A percentile compares a stretch with the other conserved stretches of the same genome.
These are phyloP conservation scores for Ascochyta koolunga DNA, from an alignment of 2,329 filamentous ascomycete species.

Conservation along the genomic window DNA sequence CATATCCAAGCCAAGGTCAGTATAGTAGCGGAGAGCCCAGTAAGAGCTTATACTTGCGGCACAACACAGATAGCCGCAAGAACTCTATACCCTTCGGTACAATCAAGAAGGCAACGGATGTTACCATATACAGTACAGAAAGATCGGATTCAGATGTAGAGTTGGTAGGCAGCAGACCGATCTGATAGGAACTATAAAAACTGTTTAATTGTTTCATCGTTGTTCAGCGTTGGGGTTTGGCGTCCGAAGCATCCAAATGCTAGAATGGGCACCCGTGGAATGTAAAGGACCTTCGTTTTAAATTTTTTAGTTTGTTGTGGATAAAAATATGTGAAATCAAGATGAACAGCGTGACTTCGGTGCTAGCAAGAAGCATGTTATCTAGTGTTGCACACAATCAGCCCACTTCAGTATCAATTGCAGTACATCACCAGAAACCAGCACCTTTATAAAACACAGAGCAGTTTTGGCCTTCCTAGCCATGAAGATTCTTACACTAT, in stretches of 20 bases:
- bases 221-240: not conserved
- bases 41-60: conserved; percentile 27
- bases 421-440: too few species aligned
- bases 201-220: not conserved
- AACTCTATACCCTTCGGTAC: conserved; percentile 26
- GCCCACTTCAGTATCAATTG: too few species aligned
- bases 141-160: conserved; percentile 29
- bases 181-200: conserved; percentile 31
- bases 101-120: conserved; percentile 31
- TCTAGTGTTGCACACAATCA: too few species aligned
- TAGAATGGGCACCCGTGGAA: conserved; percentile 9
- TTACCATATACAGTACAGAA: conserved; percentile 26
- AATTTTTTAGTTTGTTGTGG: too few species aligned
- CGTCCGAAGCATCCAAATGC: not conserved
- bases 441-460: too few species aligned
- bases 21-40: conserved; percentile 18
- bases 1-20: conserved; percentile 21
- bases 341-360: too few species aligned
- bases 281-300: too few species aligned
- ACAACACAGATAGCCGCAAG: conserved; percentile 17
- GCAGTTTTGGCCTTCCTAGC: too few species aligned
- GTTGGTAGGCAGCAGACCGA: conserved; percentile 15
- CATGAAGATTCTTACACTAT: too few species aligned
- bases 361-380: too few species aligned
- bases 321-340: too few species aligned